Evolutionary conservation across 106 monocot species (phyloP), one percentile per base, ranked within the genome.

Genomic region (Acorus gramineus): DNA sequence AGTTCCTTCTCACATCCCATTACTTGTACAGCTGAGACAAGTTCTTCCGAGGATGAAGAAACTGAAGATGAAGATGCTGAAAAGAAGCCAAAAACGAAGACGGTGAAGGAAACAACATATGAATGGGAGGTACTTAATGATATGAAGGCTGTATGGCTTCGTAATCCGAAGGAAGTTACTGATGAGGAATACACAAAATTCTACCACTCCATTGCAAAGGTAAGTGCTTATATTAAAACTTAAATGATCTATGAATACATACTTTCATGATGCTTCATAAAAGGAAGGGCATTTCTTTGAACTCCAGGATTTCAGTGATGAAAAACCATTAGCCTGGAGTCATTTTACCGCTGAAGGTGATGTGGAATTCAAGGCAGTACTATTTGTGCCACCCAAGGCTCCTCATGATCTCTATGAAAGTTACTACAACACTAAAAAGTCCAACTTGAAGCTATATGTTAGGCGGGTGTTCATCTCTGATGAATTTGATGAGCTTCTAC

Each of bases 381-480:
- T 98, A 4, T 98, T 92, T 76, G 87, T 98, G 44, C 96, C 96
- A 48, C 96, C 88, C 3, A 98, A 98, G 73, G 96, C 96, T 71
- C 96, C 96, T 11, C 78, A 88, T 63, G 96, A 98, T 78, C 83
- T 98, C 45, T 98, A 98, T 66, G 96, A 98, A 74, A 98, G 96
- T 65, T 98, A 98, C 73, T 98, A 98, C 73, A 95, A 95, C 62
- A 45, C 57, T 42, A 72, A 85, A 48, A 91, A 92, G 63, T 84
- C 96, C 63, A 98, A 86, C 73, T 79, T 98, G 69, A 98, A 98
- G 73, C 66, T 98, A 56, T 98, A 82, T 79, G 96, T 98, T 50
- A 73, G 96, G 61, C 74, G 96, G n/a, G 96, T 98, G 58, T 98
- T 98, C 76, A 98, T 98, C 62, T 98, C 96, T 4, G 96, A 98